Conservation (phyloP, 2,329 filamentous ascomycete genomes). For the Ceratocystis lukuohia region DNA sequence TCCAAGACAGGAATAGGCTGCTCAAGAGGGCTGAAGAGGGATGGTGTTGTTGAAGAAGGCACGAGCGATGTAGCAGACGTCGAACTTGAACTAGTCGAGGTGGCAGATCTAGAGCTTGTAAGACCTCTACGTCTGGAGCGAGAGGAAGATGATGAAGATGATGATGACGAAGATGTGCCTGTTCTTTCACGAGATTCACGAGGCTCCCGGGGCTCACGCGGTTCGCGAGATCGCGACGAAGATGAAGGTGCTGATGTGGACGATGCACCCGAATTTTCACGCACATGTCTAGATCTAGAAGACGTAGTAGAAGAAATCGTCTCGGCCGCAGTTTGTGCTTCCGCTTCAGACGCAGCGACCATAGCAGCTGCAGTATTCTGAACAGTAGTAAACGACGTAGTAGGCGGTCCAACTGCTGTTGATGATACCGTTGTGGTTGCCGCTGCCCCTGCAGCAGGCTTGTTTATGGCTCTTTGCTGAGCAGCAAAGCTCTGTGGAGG, state of each 20-base stretch:
- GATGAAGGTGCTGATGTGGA: slow-evolving; percentile 9
- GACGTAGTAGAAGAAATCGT: neutral
- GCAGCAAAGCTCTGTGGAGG: slow-evolving; percentile 53
- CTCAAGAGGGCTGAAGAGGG: slow-evolving; percentile 44
- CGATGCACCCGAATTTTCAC: slow-evolving; percentile 11
- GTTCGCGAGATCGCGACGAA: slow-evolving; percentile 11
- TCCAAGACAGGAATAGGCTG: slow-evolving; percentile 36
- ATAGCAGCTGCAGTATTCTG: slow-evolving; percentile 18
- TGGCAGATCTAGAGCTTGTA: slow-evolving; percentile 10
- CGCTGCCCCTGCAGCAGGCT: slow-evolving; percentile 26
- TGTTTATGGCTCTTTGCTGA: slow-evolving; percentile 47
- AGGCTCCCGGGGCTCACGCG: slow-evolving; percentile 2
- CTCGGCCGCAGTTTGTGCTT: neutral
- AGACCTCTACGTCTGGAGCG: slow-evolving; percentile 9
- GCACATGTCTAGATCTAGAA: slow-evolving; percentile 15
- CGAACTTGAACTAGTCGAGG: neutral
- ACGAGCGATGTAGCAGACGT: slow-evolving; percentile 1
- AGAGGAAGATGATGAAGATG: slow-evolving; percentile 8
- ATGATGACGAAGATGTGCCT: slow-evolving; percentile 6
- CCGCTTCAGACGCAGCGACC: slow-evolving; percentile 10
- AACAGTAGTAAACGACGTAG: slow-evolving; percentile 17
- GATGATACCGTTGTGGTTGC: slow-evolving; percentile 25
- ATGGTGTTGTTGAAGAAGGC: slow-evolving; percentile 28
- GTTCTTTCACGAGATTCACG: slow-evolving; percentile 8
- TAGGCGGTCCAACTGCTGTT: slow-evolving; percentile 18